Base-by-base conservation (phyloP, 2,329 filamentous ascomycete species). In the Whalleya microplaca region DNA sequence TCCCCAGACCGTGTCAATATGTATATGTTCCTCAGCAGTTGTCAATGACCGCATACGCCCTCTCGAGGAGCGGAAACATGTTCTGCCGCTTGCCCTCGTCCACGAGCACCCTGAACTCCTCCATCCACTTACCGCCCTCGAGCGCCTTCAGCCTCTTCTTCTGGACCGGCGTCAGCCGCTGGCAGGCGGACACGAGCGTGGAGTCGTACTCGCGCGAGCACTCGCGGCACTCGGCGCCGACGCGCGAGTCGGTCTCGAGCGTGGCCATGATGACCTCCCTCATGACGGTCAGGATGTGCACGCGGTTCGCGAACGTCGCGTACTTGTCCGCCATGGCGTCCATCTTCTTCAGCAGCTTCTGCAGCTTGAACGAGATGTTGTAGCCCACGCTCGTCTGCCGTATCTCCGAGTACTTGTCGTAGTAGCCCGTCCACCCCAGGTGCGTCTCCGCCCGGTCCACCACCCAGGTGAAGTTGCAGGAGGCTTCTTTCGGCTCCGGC, bases 251-350 rank as follows among this genome's bases (percentile, higher is more conserved):
- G 2, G 63, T 60, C 19, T 65, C 60, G 1, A 66, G 45, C 3
- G 58, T 59, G 18, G 57, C 56, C 27, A 50, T 48, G 20, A 65
- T 54, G 18, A 66, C 52, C 50, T 65, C 60, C 8, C 59, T 55
- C 63, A 66, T 66, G 29, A 64, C 60, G 37, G 56, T 59, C 3
- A 66, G 53, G 29, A 66, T 62, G 52, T 66, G 64, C 18, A 62
- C 56, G 18, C 61, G 63, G 47, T 64, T 64, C 14, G 45, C 29
- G 19, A 66, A 57, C 3, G 53, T 56, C 29, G 56, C 8, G 44
- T 61, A 32, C 42, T 53, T 63, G 42, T 58, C 57, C 21, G 62
- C 32, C 51, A 51, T 37, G 12, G 37, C 47, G 49, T 48, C 46
- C 48, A 62, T 41, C 21, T 60, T 62, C 47, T 61, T 58, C 2